phyloP scores from a whole-genome alignment of 345 rosid genomes.

The Salix arbutifolia region DNA sequence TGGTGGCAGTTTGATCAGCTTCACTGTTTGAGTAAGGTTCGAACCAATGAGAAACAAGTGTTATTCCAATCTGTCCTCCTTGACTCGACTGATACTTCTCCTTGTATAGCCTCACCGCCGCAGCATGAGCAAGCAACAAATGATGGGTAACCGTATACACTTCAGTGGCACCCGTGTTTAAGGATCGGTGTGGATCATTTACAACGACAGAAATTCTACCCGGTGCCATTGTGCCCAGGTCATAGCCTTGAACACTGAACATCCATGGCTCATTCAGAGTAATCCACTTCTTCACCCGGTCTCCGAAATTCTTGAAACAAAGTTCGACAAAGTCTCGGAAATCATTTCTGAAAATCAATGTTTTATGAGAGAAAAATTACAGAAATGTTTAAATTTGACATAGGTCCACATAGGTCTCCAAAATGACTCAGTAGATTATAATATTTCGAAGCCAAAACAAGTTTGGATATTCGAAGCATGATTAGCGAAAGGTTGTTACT shows the following conservation, averaged over 20 bases:
- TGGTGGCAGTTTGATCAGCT: no score
- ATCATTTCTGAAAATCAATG: background rate
- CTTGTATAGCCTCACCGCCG: slow-evolving; percentile 16
- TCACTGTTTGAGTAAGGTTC: no score
- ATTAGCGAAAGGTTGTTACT: background rate
- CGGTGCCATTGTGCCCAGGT: background rate
- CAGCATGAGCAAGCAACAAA: slow-evolving; percentile 32
- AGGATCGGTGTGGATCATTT: background rate
- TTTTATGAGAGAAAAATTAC: no score
- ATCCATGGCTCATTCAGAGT: slow-evolving; percentile 25
- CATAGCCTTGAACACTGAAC: slow-evolving; percentile 12
- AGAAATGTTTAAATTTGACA: background rate
- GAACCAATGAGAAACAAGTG: no score
- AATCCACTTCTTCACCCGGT: background rate
- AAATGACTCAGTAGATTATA: no score
- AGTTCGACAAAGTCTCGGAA: background rate
- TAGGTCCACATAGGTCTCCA: no score
- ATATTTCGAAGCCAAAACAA: background rate
- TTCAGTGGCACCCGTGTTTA: no score
- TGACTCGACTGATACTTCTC: background rate
- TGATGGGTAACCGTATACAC: slow-evolving; percentile 8
- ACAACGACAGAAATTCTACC: background rate
- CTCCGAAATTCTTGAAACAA: slow-evolving; percentile 1
- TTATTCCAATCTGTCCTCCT: no score
- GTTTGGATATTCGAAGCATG: background rate